Conservation (phyloP, 2,329 filamentous ascomycete genomes). For the Venturia nashicola region DNA sequence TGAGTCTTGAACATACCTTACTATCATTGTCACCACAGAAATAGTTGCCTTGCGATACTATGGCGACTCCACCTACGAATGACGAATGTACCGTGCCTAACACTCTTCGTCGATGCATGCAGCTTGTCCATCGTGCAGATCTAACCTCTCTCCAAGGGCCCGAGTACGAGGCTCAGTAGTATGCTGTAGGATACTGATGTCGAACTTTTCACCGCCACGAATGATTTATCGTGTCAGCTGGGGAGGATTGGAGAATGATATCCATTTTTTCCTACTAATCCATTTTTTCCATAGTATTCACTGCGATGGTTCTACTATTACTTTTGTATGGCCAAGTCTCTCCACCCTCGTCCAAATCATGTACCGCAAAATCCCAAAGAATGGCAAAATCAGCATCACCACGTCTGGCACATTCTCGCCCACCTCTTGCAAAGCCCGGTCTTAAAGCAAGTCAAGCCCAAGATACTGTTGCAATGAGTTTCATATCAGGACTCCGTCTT, state of each 20-base stretch:
- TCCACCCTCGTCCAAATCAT: too few species aligned
- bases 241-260: background rate
- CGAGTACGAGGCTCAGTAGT: background rate
- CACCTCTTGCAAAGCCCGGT: conserved; percentile 15
- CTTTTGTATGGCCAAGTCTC: too few species aligned
- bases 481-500: too few species aligned
- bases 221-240: background rate
- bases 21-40: background rate
- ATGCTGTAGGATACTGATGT: background rate
- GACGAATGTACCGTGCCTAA: background rate
- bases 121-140: background rate
- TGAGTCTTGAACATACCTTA: background rate
- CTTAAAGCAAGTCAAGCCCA: conserved; percentile 4
- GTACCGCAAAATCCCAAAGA: too few species aligned
- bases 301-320: too few species aligned
- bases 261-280: background rate
- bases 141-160: background rate
- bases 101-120: background rate
- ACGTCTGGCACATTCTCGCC: background rate
- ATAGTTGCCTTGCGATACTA: background rate
- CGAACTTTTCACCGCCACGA: too few species aligned
- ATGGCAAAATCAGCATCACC: background rate
- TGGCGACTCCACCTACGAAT: too few species aligned
- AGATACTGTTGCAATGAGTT: too few species aligned
- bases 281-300: background rate